phyloP scores from a whole-genome alignment of 352 stramenopile species.

The Phytophthora europaea region DNA sequence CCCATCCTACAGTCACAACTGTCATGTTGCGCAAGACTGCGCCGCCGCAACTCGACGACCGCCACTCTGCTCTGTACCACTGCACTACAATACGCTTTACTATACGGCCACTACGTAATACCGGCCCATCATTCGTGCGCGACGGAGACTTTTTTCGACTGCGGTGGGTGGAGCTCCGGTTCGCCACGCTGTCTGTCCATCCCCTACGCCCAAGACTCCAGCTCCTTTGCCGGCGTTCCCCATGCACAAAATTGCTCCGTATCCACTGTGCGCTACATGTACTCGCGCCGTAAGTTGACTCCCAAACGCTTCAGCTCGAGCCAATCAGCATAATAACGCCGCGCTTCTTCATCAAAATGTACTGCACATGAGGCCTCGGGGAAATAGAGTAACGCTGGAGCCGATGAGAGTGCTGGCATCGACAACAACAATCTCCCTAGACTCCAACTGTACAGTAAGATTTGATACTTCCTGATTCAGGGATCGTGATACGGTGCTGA shows the following conservation, averaged over 20 bases:
- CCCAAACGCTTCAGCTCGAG: neutral
- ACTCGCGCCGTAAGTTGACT: neutral
- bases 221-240: constrained; percentile 27
- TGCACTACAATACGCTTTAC: neutral
- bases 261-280: constrained; percentile 18
- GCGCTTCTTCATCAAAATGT: constrained; percentile 16
- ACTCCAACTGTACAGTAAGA: too few relatives aligned
- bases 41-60: constrained; percentile 29
- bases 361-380: neutral
- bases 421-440: neutral
- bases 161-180: constrained; percentile 27
- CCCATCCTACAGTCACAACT: constrained; percentile 15
- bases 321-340: constrained; percentile 17
- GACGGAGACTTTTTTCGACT: constrained; percentile 26
- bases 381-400: constrained; percentile 11
- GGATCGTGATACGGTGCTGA: too few relatives aligned
- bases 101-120: constrained; percentile 12
- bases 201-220: constrained; percentile 20
- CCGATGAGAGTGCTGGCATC: neutral
- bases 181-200: constrained; percentile 34
- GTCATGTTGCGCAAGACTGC: constrained; percentile 21
- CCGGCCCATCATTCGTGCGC: constrained; percentile 17
- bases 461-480: too few relatives aligned
- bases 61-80: neutral
- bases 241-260: constrained; percentile 25